Conservation (phyloP, 768 basidiomycete genomes). For the Collybia sp. region DNA sequence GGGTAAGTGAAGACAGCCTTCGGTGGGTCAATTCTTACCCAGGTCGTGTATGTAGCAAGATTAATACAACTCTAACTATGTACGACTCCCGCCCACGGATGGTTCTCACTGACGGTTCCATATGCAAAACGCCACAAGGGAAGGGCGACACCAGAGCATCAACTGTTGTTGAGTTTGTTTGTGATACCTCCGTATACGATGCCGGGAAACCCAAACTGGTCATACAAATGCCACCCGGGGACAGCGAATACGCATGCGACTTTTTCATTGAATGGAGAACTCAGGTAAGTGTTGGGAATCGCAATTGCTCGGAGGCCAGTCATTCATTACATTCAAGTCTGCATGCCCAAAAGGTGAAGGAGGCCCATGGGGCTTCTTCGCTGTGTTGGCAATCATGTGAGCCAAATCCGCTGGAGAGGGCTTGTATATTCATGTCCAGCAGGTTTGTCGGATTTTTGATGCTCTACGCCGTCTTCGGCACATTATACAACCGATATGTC, state of each 20-base stretch:
- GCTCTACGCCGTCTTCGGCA: slow-evolving; percentile 63
- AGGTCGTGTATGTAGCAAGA: slow-evolving; percentile 29
- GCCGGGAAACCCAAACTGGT: slow-evolving; percentile 52
- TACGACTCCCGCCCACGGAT: slow-evolving; percentile 51
- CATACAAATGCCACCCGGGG: slow-evolving; percentile 61
- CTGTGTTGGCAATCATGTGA: slow-evolving; percentile 55
- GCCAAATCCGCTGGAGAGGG: slow-evolving; percentile 20
- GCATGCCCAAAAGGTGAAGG: slow-evolving; percentile 71
- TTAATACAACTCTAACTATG: slow-evolving; percentile 61
- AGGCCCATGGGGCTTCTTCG: slow-evolving; percentile 45
- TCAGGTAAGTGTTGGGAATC: slow-evolving; percentile 42
- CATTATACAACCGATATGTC: slow-evolving; percentile 75
- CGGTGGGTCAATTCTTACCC: background rate
- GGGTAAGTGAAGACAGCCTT: slow-evolving; percentile 41
- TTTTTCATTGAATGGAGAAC: slow-evolving; percentile 86
- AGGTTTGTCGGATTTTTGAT: slow-evolving; percentile 56
- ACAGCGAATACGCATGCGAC: slow-evolving; percentile 64
- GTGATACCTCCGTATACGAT: slow-evolving; percentile 60
- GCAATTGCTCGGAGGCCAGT: background rate
- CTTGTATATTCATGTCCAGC: background rate
- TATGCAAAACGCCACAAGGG: slow-evolving; percentile 45
- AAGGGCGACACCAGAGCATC: slow-evolving; percentile 44
- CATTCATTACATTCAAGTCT: slow-evolving; percentile 31
- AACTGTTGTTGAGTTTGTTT: slow-evolving; percentile 72
- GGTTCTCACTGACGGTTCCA: slow-evolving; percentile 57